phyloP scores from a whole-genome alignment of 345 rosid genomes.

The Geranium brycei region DNA sequence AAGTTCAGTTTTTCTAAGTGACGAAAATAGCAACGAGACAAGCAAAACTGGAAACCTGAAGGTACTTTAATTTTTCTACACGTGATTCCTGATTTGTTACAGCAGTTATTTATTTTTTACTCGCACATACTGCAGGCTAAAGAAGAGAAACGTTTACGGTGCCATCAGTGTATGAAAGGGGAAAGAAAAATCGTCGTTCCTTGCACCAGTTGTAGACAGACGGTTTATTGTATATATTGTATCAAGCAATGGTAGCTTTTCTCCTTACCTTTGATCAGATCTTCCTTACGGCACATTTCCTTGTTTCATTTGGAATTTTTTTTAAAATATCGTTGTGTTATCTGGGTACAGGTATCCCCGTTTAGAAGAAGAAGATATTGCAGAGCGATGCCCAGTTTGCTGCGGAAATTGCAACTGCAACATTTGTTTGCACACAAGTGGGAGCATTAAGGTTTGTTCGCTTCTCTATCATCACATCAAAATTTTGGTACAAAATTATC shows the following conservation, averaged over 20 bases:
- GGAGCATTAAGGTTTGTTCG: conserved; percentile 44
- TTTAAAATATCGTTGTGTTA: not conserved
- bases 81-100: not conserved
- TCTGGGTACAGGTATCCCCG: conserved; percentile 54
- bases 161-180: conserved; percentile 70
- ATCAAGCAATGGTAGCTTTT: conserved; percentile 47
- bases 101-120: conserved; percentile 6
- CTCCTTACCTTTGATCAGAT: not conserved
- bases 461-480: conserved; percentile 2
- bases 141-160: conserved; percentile 15
- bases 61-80: conserved; percentile 8
- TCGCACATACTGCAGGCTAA: conserved; percentile 22
- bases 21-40: conserved; percentile 11
- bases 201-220: conserved; percentile 35
- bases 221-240: conserved; percentile 44
- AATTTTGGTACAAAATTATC: not conserved
- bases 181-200: conserved; percentile 38
- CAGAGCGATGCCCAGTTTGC: conserved; percentile 61
- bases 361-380: conserved; percentile 37
- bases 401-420: conserved; percentile 71
- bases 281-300: conserved; percentile 1
- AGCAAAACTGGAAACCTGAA: conserved; percentile 10
- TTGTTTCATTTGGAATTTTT: not conserved
- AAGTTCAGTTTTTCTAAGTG: conserved; percentile 13
- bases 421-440: conserved; percentile 52